Conservation (phyloP, 2,329 filamentous ascomycete genomes). For the Ascochyta lentis region DNA sequence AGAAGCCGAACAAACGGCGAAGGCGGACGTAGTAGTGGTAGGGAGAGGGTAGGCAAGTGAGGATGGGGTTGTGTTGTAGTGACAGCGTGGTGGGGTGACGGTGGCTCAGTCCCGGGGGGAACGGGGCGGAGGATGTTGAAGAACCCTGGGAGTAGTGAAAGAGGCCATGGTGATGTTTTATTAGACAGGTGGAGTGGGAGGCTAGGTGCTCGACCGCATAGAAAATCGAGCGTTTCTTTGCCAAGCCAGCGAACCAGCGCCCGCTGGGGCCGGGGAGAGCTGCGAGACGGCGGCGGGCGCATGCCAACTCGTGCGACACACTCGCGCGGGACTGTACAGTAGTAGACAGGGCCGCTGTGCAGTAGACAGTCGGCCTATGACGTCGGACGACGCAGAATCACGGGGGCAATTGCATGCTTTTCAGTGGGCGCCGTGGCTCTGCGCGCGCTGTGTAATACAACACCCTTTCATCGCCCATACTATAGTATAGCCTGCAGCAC, state of each 20-base stretch:
- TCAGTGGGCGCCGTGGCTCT: constrained; percentile 13
- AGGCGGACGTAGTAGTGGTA: constrained; percentile 17
- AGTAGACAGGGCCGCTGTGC: constrained; percentile 2
- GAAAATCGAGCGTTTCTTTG: constrained; percentile 15
- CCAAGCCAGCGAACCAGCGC: constrained; percentile 18
- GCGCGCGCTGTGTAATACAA: constrained; percentile 21
- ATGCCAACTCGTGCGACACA: constrained; percentile 12
- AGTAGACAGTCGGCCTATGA: constrained; percentile 14
- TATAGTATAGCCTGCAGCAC: constrained; percentile 4
- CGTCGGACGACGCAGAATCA: constrained; percentile 16
- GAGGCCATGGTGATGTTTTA: constrained; percentile 49
- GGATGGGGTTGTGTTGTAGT: constrained; percentile 12
- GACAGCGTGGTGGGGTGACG: constrained; percentile 29
- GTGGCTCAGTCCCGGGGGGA: constrained; percentile 57
- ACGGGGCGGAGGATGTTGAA: constrained; percentile 57
- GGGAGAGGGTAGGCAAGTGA: constrained; percentile 8
- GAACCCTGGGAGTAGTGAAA: constrained; percentile 51
- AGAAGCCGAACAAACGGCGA: constrained; percentile 38
- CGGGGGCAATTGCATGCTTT: constrained; percentile 23
- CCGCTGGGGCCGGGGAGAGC: constrained; percentile 14
- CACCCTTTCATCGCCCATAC: constrained; percentile 15
- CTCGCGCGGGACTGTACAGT: neutral
- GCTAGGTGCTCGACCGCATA: constrained; percentile 19
- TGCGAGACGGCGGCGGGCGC: constrained; percentile 12
- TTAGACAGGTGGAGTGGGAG: constrained; percentile 35